phyloP scores from a whole-genome alignment of 148 eudicot species.

The Arbutus unedo region DNA sequence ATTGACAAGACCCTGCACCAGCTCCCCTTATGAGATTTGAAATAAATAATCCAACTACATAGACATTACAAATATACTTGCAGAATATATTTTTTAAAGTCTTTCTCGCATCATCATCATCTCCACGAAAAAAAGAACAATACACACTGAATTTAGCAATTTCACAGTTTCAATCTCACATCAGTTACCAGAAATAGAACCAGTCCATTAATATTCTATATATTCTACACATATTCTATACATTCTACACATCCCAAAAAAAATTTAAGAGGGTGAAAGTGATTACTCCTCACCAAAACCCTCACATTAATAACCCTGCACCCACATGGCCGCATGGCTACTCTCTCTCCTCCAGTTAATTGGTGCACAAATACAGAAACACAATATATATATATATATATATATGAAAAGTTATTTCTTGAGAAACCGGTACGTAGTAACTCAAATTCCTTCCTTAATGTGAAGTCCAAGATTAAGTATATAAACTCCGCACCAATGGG shows the following conservation, averaged over 20 bases:
- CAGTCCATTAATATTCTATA: neutral
- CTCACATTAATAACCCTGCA: neutral
- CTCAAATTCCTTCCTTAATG: no score
- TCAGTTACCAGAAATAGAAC: neutral
- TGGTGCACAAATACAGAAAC: neutral
- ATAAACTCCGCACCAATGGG: no score
- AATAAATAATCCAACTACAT: no score
- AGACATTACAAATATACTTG: no score
- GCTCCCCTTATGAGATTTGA: no score
- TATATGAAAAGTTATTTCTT: no score
- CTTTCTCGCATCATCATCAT: neutral
- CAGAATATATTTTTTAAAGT: neutral
- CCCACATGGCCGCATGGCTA: neutral
- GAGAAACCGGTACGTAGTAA: no score
- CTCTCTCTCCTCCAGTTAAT: neutral
- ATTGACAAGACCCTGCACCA: no score
- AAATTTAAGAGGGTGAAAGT: neutral
- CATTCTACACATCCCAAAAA: neutral
- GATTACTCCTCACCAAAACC: neutral
- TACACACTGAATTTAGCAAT: neutral
- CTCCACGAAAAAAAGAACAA: neutral
- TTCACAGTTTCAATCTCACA: slow-evolving; percentile 8
- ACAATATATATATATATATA: neutral
- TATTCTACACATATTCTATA: neutral
- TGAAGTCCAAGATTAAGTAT: no score